Conservation (phyloP, 306 rosid genomes). For the Macrotyloma uniflorum region DNA sequence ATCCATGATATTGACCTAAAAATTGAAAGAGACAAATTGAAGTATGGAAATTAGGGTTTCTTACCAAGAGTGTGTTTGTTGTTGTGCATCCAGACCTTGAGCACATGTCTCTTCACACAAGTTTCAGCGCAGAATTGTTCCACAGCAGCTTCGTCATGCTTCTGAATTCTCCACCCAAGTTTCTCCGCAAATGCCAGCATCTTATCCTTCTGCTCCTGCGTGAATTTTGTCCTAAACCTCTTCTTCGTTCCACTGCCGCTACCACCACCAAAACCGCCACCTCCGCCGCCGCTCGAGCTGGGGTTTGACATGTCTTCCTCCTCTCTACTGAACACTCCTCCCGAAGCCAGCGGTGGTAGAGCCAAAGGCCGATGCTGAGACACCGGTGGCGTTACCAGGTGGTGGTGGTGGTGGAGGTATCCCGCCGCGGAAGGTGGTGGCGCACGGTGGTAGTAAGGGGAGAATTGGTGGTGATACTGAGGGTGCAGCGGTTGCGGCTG, state of each 20-base stretch:
- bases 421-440: conserved; percentile 43
- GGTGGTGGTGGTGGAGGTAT: conserved; percentile 65
- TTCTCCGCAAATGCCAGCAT: conserved; percentile 77
- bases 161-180: conserved; percentile 90
- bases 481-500: conserved; percentile 34
- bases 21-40: neutral
- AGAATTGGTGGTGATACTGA: conserved; percentile 44
- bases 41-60: conserved; percentile 61
- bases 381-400: conserved; percentile 37
- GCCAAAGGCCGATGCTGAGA: conserved; percentile 52
- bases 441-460: conserved; percentile 52
- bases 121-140: conserved; percentile 72
- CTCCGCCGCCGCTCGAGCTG: conserved; percentile 66
- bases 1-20: neutral
- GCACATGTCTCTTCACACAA: conserved; percentile 65
- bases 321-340: conserved; percentile 54
- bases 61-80: conserved; percentile 91
- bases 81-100: conserved; percentile 98
- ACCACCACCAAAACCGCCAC: conserved; percentile 47
- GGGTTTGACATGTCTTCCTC: conserved; percentile 81
- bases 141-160: conserved; percentile 81
- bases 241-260: conserved; percentile 78
- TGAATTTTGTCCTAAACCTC: conserved; percentile 69
- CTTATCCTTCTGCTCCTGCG: conserved; percentile 83
- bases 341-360: conserved; percentile 45